phyloP scores from a whole-genome alignment of 73 alveolate genomes.

The Blepharisma japonicum region DNA sequence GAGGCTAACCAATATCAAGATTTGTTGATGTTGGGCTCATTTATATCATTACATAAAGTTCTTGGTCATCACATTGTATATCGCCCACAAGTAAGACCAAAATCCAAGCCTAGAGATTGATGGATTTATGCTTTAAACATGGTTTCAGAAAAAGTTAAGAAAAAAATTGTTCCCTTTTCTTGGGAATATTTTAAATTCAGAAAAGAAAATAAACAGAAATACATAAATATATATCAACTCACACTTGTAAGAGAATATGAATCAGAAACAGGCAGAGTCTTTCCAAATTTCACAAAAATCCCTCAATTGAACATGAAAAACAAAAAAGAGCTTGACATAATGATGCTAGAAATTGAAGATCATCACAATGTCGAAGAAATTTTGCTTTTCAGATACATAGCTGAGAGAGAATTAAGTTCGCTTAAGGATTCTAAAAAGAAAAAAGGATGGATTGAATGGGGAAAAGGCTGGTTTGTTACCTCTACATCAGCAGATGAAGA shows the following conservation, averaged over 20 bases:
- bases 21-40: conserved; percentile 9
- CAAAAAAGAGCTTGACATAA: not conserved
- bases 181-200: not conserved
- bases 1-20: conserved; percentile 23
- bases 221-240: not conserved
- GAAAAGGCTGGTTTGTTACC: conserved; percentile 27
- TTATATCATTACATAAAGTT: conserved; percentile 15
- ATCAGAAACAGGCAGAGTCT: not conserved
- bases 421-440: conserved; percentile 3
- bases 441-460: conserved; percentile 32
- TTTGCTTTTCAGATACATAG: not conserved
- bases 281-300: conserved; percentile 1
- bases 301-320: not conserved
- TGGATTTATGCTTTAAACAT: conserved; percentile 18
- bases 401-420: conserved; percentile 10
- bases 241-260: conserved; percentile 18
- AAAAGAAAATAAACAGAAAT: not conserved
- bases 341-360: conserved; percentile 8
- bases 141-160: not conserved
- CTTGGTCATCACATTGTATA: not conserved
- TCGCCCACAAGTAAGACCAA: not conserved
- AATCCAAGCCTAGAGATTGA: conserved; percentile 1
- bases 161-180: not conserved
- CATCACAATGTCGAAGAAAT: conserved; percentile 2
- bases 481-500: conserved; percentile 22